Base-by-base conservation (phyloP, 2,329 filamentous ascomycete genomes). In the Colletotrichum godetiae region DNA sequence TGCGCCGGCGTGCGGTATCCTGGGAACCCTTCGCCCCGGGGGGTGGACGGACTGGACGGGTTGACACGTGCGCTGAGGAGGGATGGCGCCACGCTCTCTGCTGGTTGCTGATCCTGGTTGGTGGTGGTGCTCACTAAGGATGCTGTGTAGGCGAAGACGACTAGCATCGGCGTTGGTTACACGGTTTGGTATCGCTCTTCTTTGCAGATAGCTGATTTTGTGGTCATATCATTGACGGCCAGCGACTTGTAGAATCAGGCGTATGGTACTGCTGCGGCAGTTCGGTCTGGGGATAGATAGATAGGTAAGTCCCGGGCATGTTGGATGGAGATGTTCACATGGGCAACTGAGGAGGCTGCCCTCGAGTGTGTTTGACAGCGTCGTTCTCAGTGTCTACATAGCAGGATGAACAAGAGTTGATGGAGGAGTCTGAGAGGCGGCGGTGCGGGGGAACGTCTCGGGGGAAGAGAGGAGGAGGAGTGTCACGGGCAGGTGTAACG, bases 401-500 rank as follows among this genome's bases (percentile, higher is more conserved):
- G 12, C 35, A 33, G 35, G 11, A 37, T 2, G 35, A 37, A 37
- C 19, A 8, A 55, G 27, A 8, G 6, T 8, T 8, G 58, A 27
- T 12, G 22, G 4, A 22, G 19, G 46, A n/a, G n/a, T 61, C 37
- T 33, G 35, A 29, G 53, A 8, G 55, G 29, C 37, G 42, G 59
- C 37, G 35, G 35, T 27, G 35, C 22, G 31, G 24, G 27, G 55
- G 19, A 42, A 67, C n/a, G 62, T 33, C 22, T 49, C 12, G 37
- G 29, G 29, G 55, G 19, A 19, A 31, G 11, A 58, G 61, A 57
- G 68, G 56, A 67, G 24, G 49, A 46, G 49, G 29, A 11, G 22
- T 15, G 66, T n/a, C 55, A 55, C 29, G 31, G 55, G 53, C 53
- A 53, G 35, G 33, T 57, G 55, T 35, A 65, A 73, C 66, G 55